Evolutionary conservation across 2,329 filamentous ascomycete species (phyloP), one percentile per base, ranked within the genome.

Genomic region (Graphiopsis chlorocephala): DNA sequence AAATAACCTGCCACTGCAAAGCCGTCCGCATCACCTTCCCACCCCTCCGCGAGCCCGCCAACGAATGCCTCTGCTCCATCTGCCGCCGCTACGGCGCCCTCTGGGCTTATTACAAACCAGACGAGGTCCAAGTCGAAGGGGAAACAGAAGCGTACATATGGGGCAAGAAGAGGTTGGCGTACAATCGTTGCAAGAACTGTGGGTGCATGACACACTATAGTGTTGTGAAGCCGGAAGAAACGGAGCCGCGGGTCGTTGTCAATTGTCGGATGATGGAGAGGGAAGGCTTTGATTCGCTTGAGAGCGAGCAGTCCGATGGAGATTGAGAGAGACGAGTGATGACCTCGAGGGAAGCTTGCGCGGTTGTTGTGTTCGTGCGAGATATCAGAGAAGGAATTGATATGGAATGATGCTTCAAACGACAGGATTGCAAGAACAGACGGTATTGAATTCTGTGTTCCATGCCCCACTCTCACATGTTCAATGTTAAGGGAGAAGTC

Each of bases 61-160:
- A 68, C 61, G 68, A 68, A 61, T 75, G 73, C 61, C 72, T 69
- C 63, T 75, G 73, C 67, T 66, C 68, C 50, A 67, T 75, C 63
- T 75, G 73, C 66, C 65, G 72, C 14, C 72, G 73, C 64, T 75
- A 75, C 67, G 73, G 66, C 29, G 73, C 71, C n/a, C 67, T 70
- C 28, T 75, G 73, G 73, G 70, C 63, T 8, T 75, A 75, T 67
- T 75, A 75, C 67, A 65, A 70, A 64, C 35, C 56, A 11, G 65
- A 69, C 25, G 67, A 70, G 60, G 64, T 69, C 42, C 26, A 65
- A 17, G 55, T 70, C 53, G 67, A 66, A 64, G 66, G 61, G 23
- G 61, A 58, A n/a, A 56, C 63, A 31, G 62, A 65, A 20, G 61
- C 14, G 53, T 69, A 69, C 50, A 29, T 45, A 17, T 68, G 64